Percentiles rank a stretch among this genome's conserved stretches.
Conservation (phyloP, 805 yeast species). For the Candida nanaspora region DNA sequence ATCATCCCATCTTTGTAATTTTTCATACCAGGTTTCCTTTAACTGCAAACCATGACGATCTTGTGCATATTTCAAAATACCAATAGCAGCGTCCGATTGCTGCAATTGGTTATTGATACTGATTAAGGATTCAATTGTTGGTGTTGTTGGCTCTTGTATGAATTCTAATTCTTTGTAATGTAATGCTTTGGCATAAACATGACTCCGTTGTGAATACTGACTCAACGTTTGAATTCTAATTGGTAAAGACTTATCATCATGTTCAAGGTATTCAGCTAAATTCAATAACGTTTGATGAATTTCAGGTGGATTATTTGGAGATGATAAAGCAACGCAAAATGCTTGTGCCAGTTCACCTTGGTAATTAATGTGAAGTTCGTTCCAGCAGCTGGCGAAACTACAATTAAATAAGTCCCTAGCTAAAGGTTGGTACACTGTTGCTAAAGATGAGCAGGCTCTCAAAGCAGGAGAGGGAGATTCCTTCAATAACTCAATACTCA, state of each 20-base stretch:
- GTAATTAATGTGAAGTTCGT: constrained; percentile 78
- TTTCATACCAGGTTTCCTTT: constrained; percentile 97
- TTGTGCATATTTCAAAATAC: constrained; percentile 91
- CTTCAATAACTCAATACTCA: constrained; percentile 77
- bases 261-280: constrained; percentile 95
- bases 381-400: constrained; percentile 94
- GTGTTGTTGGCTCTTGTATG: constrained; percentile 85
- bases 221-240: constrained; percentile 86
- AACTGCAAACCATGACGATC: constrained; percentile 84
- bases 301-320: constrained; percentile 92
- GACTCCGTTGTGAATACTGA: constrained; percentile 89
- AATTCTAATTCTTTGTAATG: constrained; percentile 95
- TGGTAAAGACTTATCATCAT: constrained; percentile 90
- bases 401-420: constrained; percentile 91
- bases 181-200: constrained; percentile 94
- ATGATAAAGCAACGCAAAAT: constrained; percentile 77
- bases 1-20: constrained; percentile 96
- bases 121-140: constrained; percentile 86
- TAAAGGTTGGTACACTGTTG: constrained; percentile 78
- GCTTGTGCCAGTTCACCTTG: constrained; percentile 86
- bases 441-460: constrained; percentile 86
- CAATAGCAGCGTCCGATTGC: constrained; percentile 97
- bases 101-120: constrained; percentile 91
- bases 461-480: constrained; percentile 94
- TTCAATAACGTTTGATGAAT: constrained; percentile 85